Percentiles rank a stretch among this genome's conserved stretches.
Evolutionary conservation across 2,329 filamentous ascomycete species (phyloP).

Genomic region (Aspergillus viridinutans): DNA sequence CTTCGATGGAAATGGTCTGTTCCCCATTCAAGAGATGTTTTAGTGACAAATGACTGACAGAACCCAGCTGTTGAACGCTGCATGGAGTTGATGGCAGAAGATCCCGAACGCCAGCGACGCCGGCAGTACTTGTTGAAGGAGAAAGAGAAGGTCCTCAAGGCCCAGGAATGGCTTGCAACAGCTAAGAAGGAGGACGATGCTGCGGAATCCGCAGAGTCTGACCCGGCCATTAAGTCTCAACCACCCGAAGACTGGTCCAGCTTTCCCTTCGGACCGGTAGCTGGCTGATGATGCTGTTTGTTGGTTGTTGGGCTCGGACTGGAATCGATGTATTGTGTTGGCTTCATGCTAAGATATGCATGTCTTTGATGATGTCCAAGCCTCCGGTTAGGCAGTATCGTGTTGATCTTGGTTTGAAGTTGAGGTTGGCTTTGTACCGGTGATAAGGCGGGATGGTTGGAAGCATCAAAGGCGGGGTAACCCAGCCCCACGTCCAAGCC

Average conservation of each 20-base stretch:
- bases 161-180: constrained; percentile 28
- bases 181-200: constrained; percentile 13
- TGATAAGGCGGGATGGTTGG: neutral
- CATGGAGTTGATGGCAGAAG: constrained; percentile 35
- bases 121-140: constrained; percentile 28
- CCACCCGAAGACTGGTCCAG: constrained; percentile 5
- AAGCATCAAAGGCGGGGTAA: constrained; percentile 19
- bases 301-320: neutral
- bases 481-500: constrained; percentile 26
- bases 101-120: constrained; percentile 31
- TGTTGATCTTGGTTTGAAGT: neutral
- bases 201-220: constrained; percentile 3
- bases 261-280: neutral
- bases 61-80: constrained; percentile 31
- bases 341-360: neutral
- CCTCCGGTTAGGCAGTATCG: neutral
- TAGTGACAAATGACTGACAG: neutral
- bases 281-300: neutral
- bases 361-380: neutral
- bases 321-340: neutral
- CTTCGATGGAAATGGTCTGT: constrained; percentile 28
- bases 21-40: neutral
- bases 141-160: constrained; percentile 30
- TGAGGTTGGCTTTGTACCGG: neutral
- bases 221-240: constrained; percentile 8